A percentile compares a stretch with the other conserved stretches of the same genome.
Evolutionary conservation across 176 grass and related monocot genomes (phyloP).

Genomic region (Carex pumila): DNA sequence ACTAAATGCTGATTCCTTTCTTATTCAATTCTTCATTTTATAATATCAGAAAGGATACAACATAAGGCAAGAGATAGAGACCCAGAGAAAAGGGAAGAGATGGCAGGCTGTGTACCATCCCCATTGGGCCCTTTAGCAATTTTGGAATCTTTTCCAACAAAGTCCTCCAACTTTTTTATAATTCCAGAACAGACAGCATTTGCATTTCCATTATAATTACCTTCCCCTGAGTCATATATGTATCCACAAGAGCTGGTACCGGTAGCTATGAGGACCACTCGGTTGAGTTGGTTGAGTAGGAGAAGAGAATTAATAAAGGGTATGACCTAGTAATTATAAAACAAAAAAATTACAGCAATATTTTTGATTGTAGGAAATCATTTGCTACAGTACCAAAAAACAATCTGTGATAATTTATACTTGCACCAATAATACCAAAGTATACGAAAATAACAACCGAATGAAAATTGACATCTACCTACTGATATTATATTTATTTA

Average conservation of each 20-base stretch:
- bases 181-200: constrained; percentile 43
- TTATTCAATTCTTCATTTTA: not conserved
- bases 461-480: not conserved
- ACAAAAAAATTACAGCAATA: not conserved
- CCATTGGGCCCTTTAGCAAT: constrained; percentile 18
- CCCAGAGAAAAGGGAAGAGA: constrained; percentile 70
- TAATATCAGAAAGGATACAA: constrained; percentile 54
- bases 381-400: not conserved
- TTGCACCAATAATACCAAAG: not conserved
- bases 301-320: constrained; percentile 80
- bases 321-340: constrained; percentile 43
- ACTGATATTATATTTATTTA: not conserved
- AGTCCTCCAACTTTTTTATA: constrained; percentile 55
- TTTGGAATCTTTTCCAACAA: constrained; percentile 42
- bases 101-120: constrained; percentile 11
- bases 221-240: constrained; percentile 57
- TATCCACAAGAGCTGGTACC: constrained; percentile 81
- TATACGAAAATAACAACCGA: not conserved
- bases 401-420: not conserved
- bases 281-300: constrained; percentile 78
- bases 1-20: not conserved
- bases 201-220: not conserved
- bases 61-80: constrained; percentile 81
- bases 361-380: not conserved
- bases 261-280: constrained; percentile 51